phyloP scores from a whole-genome alignment of 805 yeast genomes.

The Komagataella phaffii region DNA sequence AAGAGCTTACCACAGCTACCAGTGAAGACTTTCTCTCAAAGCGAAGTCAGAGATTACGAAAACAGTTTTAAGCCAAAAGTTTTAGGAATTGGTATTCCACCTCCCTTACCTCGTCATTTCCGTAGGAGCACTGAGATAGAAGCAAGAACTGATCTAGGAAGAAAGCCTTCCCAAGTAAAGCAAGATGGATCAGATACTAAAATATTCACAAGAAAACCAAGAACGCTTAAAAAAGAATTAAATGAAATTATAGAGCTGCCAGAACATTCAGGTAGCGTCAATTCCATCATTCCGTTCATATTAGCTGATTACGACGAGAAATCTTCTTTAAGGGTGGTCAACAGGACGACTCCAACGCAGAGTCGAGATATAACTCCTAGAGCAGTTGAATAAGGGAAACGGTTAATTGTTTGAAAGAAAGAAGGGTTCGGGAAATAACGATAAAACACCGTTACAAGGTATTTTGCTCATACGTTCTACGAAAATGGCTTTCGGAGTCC shows the following conservation, averaged over 20 bases:
- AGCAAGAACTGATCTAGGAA: not conserved
- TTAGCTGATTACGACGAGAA: slow-evolving; percentile 14
- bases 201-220: slow-evolving; percentile 12
- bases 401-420: too few species aligned
- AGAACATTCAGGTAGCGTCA: not conserved
- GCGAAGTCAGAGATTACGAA: slow-evolving; percentile 10
- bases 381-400: not conserved
- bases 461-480: too few species aligned
- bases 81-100: slow-evolving; percentile 4
- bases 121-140: not conserved
- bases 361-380: not conserved
- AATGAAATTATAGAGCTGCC: not conserved
- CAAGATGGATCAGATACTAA: slow-evolving; percentile 10
- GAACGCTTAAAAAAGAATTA: slow-evolving; percentile 3
- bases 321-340: slow-evolving; percentile 8
- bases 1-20: slow-evolving; percentile 11
- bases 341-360: slow-evolving; percentile 1
- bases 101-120: slow-evolving; percentile 3
- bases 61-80: not conserved
- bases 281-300: slow-evolving; percentile 11
- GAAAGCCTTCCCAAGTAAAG: not conserved
- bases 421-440: too few species aligned
- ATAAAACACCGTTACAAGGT: too few species aligned
- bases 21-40: slow-evolving; percentile 10
- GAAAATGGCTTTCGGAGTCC: too few species aligned